phyloP scores from a whole-genome alignment of 2,329 filamentous ascomycete genomes.

The Ophiostoma ips region DNA sequence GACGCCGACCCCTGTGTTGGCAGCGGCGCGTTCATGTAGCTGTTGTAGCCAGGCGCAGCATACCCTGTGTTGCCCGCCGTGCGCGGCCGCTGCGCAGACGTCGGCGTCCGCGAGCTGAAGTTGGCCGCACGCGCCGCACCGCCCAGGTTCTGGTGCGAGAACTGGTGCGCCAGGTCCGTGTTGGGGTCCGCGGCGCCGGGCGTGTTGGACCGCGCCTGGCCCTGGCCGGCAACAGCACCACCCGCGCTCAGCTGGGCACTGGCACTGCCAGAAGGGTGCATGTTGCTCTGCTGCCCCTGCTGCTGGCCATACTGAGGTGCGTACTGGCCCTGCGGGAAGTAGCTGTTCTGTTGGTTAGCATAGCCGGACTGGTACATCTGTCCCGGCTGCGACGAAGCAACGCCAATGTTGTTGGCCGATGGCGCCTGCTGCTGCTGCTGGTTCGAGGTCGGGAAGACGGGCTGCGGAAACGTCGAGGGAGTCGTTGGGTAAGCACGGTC shows the following conservation, averaged over 20 bases:
- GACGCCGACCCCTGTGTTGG: constrained; percentile 31
- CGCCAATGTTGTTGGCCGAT: constrained; percentile 25
- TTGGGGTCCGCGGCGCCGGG: constrained; percentile 58
- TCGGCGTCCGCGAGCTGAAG: constrained; percentile 45
- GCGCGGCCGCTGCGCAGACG: constrained; percentile 63
- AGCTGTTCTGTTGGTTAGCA: constrained; percentile 24
- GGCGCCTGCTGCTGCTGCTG: constrained; percentile 14
- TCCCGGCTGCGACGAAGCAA: constrained; percentile 24
- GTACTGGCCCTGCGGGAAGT: constrained; percentile 42
- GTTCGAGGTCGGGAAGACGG: constrained; percentile 45
- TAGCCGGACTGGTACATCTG: background rate
- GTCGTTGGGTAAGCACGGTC: constrained; percentile 68
- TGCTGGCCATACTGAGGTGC: constrained; percentile 14
- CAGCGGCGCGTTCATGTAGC: constrained; percentile 56
- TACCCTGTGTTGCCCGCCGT: constrained; percentile 62
- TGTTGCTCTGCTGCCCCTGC: constrained; percentile 19
- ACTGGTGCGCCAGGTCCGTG: constrained; percentile 85
- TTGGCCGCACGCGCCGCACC: constrained; percentile 52
- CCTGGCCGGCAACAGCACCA: background rate
- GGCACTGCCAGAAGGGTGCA: background rate
- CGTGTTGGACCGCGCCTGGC: constrained; percentile 39
- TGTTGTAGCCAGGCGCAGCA: constrained; percentile 41
- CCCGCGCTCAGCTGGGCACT: constrained; percentile 4
- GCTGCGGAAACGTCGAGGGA: constrained; percentile 91
- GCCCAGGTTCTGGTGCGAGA: constrained; percentile 89